Base-by-base conservation (phyloP, 345 rosid species). In the Xanthoceras sorbifolium region DNA sequence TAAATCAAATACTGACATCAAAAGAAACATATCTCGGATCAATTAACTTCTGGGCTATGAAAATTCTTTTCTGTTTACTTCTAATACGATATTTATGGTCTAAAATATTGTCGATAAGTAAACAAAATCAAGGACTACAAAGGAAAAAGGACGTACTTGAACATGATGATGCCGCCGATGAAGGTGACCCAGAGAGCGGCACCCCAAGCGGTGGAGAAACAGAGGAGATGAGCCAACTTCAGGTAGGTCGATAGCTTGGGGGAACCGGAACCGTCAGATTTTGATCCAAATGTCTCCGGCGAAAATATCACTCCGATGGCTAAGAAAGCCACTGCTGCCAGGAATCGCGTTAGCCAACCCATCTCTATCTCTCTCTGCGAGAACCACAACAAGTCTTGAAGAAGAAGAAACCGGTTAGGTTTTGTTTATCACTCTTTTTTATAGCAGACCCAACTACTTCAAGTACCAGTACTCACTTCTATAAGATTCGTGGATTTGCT, bases 101-200 rank as follows among this genome's bases (percentile, higher is more conserved):
- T 42, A 42, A 42, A 42, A 57, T 6, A 57, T 22, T 6, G 28
- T 57, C 28, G 62, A 57, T 17, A 5, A 3, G 10, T 1, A 57
- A 20, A 18, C 15, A 65, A 40, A 65, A 3, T 17, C 26, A 18
- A 3, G 20, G 26, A 36, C 12, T n/a, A 34, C 20, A 59, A 59
- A 55, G 31, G 9, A 1, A n/a, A 75, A 32, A 15, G 72, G 46
- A 18, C 38, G 61, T 79, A 96, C 99, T 92, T 96, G 92, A 96
- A 93, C 99, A 96, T 93, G 86, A 96, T 90, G 94, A 93, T 92
- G 79, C 99, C 98, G 31, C 98, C 98, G 86, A 96, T 93, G 88
- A 93, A 96, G 72, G 98, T 96, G 86, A 91, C 98, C 99, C 98
- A 96, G 23, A 91, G 94, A 76, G 97, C 93, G 52, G 97, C 85